phyloP scores from a whole-genome alignment of 345 rosid species.

The Melastoma malabathricum region DNA sequence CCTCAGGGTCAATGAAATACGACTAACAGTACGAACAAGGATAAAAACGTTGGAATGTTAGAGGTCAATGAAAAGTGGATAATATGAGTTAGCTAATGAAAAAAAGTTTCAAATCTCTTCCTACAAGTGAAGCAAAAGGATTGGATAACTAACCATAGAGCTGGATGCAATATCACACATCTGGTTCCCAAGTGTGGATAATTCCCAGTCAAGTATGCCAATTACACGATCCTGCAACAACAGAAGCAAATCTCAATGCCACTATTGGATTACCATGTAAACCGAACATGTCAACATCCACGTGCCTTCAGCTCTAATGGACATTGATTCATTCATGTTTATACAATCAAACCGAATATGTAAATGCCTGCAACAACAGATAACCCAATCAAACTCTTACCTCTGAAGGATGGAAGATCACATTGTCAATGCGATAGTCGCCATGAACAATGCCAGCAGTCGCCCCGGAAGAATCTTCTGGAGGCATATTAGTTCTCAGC shows the following conservation, averaged over 20 bases:
- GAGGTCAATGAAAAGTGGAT: too few relatives aligned
- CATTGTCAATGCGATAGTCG: conserved; percentile 86
- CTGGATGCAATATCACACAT: conserved; percentile 86
- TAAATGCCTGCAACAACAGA: conserved; percentile 10
- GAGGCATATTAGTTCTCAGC: conserved; percentile 54
- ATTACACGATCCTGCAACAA: conserved; percentile 73
- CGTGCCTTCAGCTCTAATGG: too few relatives aligned
- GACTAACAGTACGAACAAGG: conserved; percentile 30
- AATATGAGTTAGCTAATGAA: too few relatives aligned
- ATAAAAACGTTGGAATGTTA: not conserved
- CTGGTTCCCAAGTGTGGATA: conserved; percentile 94
- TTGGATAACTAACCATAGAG: conserved; percentile 51
- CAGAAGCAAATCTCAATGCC: not conserved
- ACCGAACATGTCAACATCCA: too few relatives aligned
- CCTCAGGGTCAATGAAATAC: conserved; percentile 29
- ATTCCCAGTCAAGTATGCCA: conserved; percentile 93
- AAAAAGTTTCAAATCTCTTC: not conserved
- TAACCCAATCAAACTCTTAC: conserved; percentile 6
- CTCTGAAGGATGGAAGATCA: conserved; percentile 85
- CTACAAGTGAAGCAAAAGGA: conserved; percentile 7
- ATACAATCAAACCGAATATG: not conserved
- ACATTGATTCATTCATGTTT: too few relatives aligned
- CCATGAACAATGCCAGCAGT: conserved; percentile 83
- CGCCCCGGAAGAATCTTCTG: conserved; percentile 63
- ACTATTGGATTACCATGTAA: too few relatives aligned